Conservation (phyloP, 192 early-diverging fungal species). For the Entomortierella parvispora region DNA sequence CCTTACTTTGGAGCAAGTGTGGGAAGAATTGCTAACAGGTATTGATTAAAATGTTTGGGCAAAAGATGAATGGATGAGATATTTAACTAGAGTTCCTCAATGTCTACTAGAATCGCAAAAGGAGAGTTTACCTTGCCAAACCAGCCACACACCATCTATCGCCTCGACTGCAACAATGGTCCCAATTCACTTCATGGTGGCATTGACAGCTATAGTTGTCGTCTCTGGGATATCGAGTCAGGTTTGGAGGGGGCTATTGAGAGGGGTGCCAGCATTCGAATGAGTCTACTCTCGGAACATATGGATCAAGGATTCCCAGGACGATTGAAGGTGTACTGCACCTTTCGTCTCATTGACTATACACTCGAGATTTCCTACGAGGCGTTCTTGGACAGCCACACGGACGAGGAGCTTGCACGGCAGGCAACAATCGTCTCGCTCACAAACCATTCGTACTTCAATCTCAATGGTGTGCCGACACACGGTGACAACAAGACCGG, state of each 20-base stretch:
- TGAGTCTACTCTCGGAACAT: conserved; percentile 70
- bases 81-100: too few species aligned
- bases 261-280: conserved; percentile 59
- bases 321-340: conserved; percentile 64
- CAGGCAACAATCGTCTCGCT: conserved; percentile 74
- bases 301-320: conserved; percentile 88
- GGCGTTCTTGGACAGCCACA: conserved; percentile 29
- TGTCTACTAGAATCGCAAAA: conserved; percentile 60
- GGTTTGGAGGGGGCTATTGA: background rate
- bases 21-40: conserved; percentile 81
- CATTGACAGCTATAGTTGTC: conserved; percentile 74
- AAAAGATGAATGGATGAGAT: too few species aligned
- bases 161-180: conserved; percentile 73
- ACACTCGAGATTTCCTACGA: conserved; percentile 63
- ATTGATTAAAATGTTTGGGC: conserved; percentile 1
- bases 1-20: conserved; percentile 85
- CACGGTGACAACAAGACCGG: conserved; percentile 47
- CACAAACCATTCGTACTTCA: conserved; percentile 92
- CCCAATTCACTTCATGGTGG: conserved; percentile 89
- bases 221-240: conserved; percentile 61
- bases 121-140: conserved; percentile 74
- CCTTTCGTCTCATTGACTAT: conserved; percentile 67
- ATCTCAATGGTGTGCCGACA: conserved; percentile 76
- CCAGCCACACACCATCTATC: conserved; percentile 46
- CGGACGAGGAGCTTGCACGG: conserved; percentile 20